Conservation (phyloP, 352 stramenopile genomes). For the Phytopythium mirpurense region DNA sequence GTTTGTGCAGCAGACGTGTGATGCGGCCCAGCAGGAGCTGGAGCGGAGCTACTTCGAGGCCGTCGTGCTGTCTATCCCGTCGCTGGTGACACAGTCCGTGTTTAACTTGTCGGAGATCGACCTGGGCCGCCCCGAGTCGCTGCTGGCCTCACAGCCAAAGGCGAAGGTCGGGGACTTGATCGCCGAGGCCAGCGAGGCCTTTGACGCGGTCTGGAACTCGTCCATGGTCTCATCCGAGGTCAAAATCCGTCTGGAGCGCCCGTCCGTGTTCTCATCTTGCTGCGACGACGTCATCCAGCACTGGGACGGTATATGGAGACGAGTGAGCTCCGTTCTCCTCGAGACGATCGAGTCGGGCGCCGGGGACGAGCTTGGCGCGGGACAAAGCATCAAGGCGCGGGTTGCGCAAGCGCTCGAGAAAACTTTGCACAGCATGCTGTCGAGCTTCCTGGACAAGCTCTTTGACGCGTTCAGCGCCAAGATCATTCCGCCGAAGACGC, state of each 20-base stretch:
- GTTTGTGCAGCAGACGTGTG: conserved; percentile 41
- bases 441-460: conserved; percentile 40
- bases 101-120: conserved; percentile 5
- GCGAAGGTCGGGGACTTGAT: conserved; percentile 46
- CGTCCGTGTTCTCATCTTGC: conserved; percentile 44
- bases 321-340: conserved; percentile 40
- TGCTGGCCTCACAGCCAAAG: background rate
- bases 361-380: conserved; percentile 1
- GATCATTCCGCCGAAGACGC: conserved; percentile 29
- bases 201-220: conserved; percentile 54
- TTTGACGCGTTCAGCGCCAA: conserved; percentile 36
- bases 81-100: conserved; percentile 19
- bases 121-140: conserved; percentile 1
- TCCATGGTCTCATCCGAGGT: conserved; percentile 71
- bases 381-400: background rate
- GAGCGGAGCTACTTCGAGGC: conserved; percentile 64
- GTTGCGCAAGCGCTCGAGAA: conserved; percentile 22
- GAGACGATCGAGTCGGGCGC: conserved; percentile 33
- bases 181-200: conserved; percentile 37
- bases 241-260: conserved; percentile 48
- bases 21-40: conserved; percentile 30
- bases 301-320: conserved; percentile 50
- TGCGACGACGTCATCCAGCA: conserved; percentile 34
- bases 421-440: conserved; percentile 47
- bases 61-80: conserved; percentile 31